Percentiles rank a stretch among this genome's conserved stretches.
These are phyloP conservation scores for Pichia sp. DNA, from an alignment of 1,139 yeast species.

Conservation along the genomic window DNA sequence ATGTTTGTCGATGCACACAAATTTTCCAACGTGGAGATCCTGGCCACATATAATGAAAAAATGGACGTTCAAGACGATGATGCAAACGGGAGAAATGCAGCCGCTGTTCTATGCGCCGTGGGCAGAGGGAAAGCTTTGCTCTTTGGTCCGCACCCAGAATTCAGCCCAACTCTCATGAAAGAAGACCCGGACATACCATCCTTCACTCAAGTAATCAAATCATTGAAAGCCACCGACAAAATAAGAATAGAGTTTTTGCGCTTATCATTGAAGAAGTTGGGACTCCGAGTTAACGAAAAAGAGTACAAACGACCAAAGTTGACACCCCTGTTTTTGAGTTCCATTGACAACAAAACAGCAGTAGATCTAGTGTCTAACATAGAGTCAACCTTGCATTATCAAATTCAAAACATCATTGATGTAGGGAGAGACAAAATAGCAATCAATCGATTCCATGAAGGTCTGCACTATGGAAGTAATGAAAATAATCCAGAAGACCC, in stretches of 20 bases:
- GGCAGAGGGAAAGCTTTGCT: constrained; percentile 76
- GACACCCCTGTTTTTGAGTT: constrained; percentile 55
- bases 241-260: constrained; percentile 53
- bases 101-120: constrained; percentile 59
- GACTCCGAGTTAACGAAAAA: constrained; percentile 56
- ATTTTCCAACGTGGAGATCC: constrained; percentile 55
- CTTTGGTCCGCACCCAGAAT: constrained; percentile 92
- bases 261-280: constrained; percentile 53
- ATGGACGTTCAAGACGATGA: constrained; percentile 40
- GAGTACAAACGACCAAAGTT: constrained; percentile 55
- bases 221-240: constrained; percentile 42
- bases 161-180: constrained; percentile 51
- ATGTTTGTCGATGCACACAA: constrained; percentile 71
- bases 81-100: constrained; percentile 41
- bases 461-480: constrained; percentile 20
- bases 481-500: constrained; percentile 45
- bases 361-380: constrained; percentile 33
- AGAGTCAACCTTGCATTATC: constrained; percentile 40
- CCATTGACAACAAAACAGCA: constrained; percentile 30
- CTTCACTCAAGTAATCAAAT: constrained; percentile 37
- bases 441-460: constrained; percentile 31
- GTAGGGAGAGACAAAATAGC: constrained; percentile 52
- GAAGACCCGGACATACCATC: constrained; percentile 32
- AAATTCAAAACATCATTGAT: constrained; percentile 40
- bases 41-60: constrained; percentile 59